Percentiles rank a stretch among this genome's conserved stretches.
Conservation (phyloP, 129 eudicot species). For the Solidago caesia region DNA sequence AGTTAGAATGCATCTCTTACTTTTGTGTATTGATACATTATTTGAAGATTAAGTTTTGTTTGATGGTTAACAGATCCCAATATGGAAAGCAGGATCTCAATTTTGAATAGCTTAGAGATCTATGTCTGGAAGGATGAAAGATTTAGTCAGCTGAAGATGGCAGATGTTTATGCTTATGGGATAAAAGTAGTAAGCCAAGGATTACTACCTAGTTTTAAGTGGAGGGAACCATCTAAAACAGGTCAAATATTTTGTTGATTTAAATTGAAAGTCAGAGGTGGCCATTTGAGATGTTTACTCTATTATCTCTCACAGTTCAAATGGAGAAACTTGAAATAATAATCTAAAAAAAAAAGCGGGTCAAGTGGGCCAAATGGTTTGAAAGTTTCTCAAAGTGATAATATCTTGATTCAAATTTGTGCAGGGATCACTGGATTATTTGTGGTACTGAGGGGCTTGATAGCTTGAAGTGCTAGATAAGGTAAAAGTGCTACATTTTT, state of each 20-base stretch:
- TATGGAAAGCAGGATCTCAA: constrained; percentile 47
- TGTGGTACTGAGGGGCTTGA: constrained; percentile 87
- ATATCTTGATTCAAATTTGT: constrained; percentile 7
- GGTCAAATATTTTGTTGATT: constrained; percentile 33
- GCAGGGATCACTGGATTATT: constrained; percentile 82
- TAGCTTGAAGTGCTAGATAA: constrained; percentile 23
- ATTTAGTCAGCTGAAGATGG: constrained; percentile 41
- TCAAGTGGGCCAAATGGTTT: no score
- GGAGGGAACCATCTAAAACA: constrained; percentile 56
- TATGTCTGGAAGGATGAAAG: constrained; percentile 59
- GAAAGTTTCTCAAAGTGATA: not conserved
- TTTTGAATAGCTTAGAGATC: constrained; percentile 38
- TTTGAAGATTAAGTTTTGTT: not conserved
- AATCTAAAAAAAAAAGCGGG: no score
- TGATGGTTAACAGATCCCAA: constrained; percentile 39
- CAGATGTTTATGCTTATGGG: constrained; percentile 41
- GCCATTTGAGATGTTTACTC: not conserved
- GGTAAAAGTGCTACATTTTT: no score
- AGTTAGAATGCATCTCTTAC: not conserved
- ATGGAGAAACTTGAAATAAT: no score
- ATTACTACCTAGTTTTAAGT: not conserved
- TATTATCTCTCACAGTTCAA: no score
- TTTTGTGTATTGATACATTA: not conserved
- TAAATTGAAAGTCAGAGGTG: not conserved
- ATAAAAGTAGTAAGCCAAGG: no score